Conservation (phyloP, 345 rosid genomes). For the Firmiana major region DNA sequence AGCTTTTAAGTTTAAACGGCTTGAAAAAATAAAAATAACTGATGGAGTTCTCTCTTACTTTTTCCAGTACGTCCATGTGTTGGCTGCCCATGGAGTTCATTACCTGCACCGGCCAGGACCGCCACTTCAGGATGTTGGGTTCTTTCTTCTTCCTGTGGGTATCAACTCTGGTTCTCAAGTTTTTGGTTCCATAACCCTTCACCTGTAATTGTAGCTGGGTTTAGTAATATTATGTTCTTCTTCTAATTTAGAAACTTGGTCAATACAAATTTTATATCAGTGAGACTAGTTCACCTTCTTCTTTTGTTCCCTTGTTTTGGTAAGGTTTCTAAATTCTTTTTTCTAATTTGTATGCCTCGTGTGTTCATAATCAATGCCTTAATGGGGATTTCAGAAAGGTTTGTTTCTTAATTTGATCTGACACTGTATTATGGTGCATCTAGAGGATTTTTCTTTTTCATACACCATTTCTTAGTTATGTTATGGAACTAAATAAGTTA, state of each 20-base stretch:
- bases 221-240: slow-evolving; percentile 2
- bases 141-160: slow-evolving; percentile 65
- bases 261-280: slow-evolving; percentile 60
- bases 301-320: slow-evolving; percentile 60
- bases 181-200: background rate
- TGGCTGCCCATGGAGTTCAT: slow-evolving; percentile 90
- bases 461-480: background rate
- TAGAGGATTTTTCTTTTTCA: background rate
- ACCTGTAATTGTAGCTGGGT: background rate
- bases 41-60: background rate
- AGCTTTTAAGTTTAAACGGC: background rate
- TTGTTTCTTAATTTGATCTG: background rate
- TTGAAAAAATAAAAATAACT: background rate
- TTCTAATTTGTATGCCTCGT: background rate
- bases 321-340: slow-evolving; percentile 24
- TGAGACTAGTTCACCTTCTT: slow-evolving; percentile 54
- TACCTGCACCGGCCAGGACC: slow-evolving; percentile 73
- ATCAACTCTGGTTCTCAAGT: background rate
- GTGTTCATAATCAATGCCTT: background rate
- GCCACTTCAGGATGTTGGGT: slow-evolving; percentile 64
- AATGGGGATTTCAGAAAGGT: no score
- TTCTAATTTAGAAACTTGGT: slow-evolving; percentile 56
- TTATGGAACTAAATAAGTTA: background rate
- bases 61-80: slow-evolving; percentile 67
- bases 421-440: background rate